Evolutionary conservation across 2,329 filamentous ascomycete genomes (phyloP), one percentile per base, ranked within the genome.

Genomic region (Cytospora schulzeri): DNA sequence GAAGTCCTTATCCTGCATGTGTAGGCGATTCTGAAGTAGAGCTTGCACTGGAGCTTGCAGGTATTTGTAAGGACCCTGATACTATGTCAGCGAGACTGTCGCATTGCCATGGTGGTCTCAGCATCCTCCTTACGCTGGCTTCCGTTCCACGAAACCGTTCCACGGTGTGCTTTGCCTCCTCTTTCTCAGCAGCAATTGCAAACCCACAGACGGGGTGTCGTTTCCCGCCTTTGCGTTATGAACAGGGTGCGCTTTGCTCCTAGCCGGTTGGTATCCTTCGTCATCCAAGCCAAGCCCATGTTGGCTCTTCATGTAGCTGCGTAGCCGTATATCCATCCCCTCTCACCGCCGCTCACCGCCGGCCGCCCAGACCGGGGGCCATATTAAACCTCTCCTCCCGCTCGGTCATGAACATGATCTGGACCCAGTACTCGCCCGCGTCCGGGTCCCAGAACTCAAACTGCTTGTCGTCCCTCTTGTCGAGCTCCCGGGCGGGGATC

Each of bases 331-430:
- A 33, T n/a, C n/a, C n/a, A n/a, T n/a, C n/a, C n/a, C n/a, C n/a
- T n/a, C n/a, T n/a, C n/a, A n/a, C n/a, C n/a, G n/a, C n/a, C n/a
- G n/a, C 7, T 77, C 73, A 84, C 70, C 78, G 75, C 72, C 82
- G 74, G 2, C 80, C 80, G 29, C 82, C 82, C 70, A 89, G 73
- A 15, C 87, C 87, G 0, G 87, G 87, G 61, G 87, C 87, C 22
- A 86, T 85, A 57, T 86, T 87, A 69, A 88, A 98, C 66, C 93
- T 84, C 83, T 97, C 94, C 79, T 98, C 95, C 68, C 95, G 88
- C 82, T 99, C 95, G 48, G 95, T 98, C 86, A 97, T 95, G 80
- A 98, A 99, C 83, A 98, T 91, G 69, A 99, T 85, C 82, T 98
- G 95, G 50, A 97, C 86, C 92, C 93, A 98, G 75, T 96, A 99